These are phyloP conservation scores for Rhododendron kiyosumense DNA, from an alignment of 148 eudicot species.

Conservation along the genomic window DNA sequence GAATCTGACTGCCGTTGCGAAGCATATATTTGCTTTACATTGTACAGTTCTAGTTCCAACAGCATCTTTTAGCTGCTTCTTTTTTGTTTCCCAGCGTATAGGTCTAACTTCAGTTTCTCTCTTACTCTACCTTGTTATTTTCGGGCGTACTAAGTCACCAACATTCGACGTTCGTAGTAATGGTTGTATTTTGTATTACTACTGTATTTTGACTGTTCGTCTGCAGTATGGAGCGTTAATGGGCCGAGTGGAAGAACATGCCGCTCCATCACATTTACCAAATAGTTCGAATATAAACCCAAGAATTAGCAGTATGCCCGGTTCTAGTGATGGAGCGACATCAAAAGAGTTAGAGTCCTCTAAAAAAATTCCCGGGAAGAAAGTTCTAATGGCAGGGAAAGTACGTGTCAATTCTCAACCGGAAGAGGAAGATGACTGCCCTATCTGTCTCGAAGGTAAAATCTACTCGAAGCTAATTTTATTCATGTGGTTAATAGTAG, in stretches of 20 bases:
- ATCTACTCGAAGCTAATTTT: neutral
- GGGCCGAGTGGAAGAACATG: neutral
- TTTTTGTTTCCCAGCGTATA: neutral
- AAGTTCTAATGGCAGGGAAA: neutral
- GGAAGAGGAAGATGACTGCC: conserved; percentile 31
- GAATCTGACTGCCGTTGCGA: neutral
- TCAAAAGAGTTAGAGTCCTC: neutral
- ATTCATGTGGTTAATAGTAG: no score
- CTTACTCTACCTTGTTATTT: neutral
- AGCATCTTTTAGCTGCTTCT: neutral
- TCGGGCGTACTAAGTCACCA: neutral
- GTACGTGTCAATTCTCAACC: neutral
- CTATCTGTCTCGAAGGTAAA: conserved; percentile 38
- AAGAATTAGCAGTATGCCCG: neutral
- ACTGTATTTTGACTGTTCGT: neutral
- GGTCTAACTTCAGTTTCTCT: neutral
- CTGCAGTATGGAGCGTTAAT: conserved; percentile 20
- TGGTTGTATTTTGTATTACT: neutral
- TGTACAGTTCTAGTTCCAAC: neutral
- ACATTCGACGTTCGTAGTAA: neutral
- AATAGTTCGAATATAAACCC: neutral
- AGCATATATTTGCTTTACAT: neutral
- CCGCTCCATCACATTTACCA: neutral
- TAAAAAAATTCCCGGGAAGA: neutral
- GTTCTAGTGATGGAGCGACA: neutral